phyloP scores from a whole-genome alignment of 2,329 filamentous ascomycete genomes.

The Pseudopithomyces chartarum region DNA sequence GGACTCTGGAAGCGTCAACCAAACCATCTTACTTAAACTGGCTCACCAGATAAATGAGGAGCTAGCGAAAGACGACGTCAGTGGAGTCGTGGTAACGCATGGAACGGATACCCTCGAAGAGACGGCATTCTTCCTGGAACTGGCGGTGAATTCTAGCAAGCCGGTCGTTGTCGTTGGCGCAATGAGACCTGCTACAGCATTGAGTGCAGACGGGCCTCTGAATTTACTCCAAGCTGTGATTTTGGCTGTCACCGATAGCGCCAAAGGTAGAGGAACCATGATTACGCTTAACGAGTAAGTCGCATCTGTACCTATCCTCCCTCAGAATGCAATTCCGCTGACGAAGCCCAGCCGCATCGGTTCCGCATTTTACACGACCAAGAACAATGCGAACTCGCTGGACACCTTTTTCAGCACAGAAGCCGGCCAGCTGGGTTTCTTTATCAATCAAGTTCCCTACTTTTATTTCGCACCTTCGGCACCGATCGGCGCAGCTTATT shows the following conservation, averaged over 20 bases:
- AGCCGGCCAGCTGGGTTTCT: slow-evolving; percentile 59
- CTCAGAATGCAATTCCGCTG: not conserved
- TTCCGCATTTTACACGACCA: slow-evolving; percentile 62
- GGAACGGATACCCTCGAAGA: slow-evolving; percentile 70
- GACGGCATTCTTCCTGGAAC: slow-evolving; percentile 66
- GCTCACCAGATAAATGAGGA: slow-evolving; percentile 56
- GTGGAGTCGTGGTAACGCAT: slow-evolving; percentile 64
- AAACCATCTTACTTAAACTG: slow-evolving; percentile 55
- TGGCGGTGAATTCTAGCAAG: slow-evolving; percentile 62
- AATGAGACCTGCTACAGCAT: slow-evolving; percentile 67
- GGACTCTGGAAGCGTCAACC: slow-evolving; percentile 46
- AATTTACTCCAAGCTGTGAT: slow-evolving; percentile 66
- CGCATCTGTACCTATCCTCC: not conserved
- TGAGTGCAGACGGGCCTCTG: slow-evolving; percentile 66
- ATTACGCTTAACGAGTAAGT: slow-evolving; percentile 62
- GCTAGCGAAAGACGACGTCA: slow-evolving; percentile 50
- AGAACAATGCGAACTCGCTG: slow-evolving; percentile 66
- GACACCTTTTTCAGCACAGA: slow-evolving; percentile 67
- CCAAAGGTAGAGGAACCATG: slow-evolving; percentile 60
- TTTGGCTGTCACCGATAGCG: slow-evolving; percentile 55
- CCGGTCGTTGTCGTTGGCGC: slow-evolving; percentile 65
- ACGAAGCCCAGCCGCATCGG: slow-evolving; percentile 53
- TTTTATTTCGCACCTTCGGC: slow-evolving; percentile 63
- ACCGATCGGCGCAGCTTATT: slow-evolving; percentile 51
- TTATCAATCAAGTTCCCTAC: slow-evolving; percentile 62